Base-by-base conservation (phyloP, 331 rosid genomes). In the Phaseolus coccineus region DNA sequence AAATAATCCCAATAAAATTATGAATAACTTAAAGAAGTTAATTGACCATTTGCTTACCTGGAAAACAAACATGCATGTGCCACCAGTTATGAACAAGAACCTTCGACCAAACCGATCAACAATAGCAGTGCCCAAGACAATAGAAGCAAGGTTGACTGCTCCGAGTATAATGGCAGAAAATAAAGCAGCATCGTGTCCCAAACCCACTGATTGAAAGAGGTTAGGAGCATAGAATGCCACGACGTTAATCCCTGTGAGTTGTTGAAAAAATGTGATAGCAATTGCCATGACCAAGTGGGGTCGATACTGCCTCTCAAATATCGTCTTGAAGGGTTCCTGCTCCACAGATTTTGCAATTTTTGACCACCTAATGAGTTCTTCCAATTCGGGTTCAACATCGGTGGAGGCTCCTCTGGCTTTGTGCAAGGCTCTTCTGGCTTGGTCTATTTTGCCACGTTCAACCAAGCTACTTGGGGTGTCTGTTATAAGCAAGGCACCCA, bases 91-190 rank as follows among this genome's bases (percentile, higher is more conserved):
- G 76, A 94, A 89, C 80, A 91, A 80, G 67, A 85, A 27, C 44
- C 89, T 84, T 13, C 98, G 84, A 37, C 96, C 98, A 44, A 68
- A 84, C 1, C 93, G 93, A 83, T 94, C 98, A 27, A 94, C 92
- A 16, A 87, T 46, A 6, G n/a, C 69, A 3, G 93, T 50, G 8
- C 97, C 83, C 51, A 89, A 56, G 3, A 91, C 80, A 40, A 87
- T 85, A 3, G 97, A 84, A 6, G 22, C 24, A 10, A 90, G 85
- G 74, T 80, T 91, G 3, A 87, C 95, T 19, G 79, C 0, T 3
- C 97, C 98, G 2, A 92, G 89, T 40, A 94, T 81, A 30, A 92
- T 77, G 47, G 96, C 47, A 0, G 93, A 91, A 22, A 94, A 78
- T 5, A 91, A 84, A 51, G 98, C 85, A 0, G 88, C 90, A 16